Percentiles rank a stretch among this genome's conserved stretches.
phyloP scores from a whole-genome alignment of 306 rosid genomes.

The Glycine soja region DNA sequence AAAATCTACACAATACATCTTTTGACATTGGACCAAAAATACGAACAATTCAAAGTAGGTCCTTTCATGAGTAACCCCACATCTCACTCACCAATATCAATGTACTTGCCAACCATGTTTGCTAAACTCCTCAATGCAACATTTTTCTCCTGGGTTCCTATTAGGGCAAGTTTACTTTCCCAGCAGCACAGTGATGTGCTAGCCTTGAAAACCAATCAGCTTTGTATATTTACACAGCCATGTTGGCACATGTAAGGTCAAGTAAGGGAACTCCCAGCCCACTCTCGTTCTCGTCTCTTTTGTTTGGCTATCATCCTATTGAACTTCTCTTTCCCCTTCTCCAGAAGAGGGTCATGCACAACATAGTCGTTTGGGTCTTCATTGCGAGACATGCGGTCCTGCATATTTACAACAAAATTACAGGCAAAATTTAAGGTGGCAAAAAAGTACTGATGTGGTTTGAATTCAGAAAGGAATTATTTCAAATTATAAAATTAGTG shows the following conservation, averaged over 20 bases:
- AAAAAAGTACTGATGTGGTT: not conserved
- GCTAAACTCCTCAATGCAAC: slow-evolving; percentile 8
- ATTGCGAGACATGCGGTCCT: slow-evolving; percentile 91
- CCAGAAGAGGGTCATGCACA: slow-evolving; percentile 91
- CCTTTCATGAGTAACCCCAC: slow-evolving; percentile 17
- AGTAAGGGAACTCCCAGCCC: slow-evolving; percentile 66
- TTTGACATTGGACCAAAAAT: too few species aligned
- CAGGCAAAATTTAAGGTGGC: not conserved
- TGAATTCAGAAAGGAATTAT: not conserved
- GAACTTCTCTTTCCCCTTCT: slow-evolving; percentile 94
- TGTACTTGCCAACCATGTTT: slow-evolving; percentile 24
- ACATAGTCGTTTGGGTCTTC: slow-evolving; percentile 87
- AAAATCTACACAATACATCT: too few species aligned
- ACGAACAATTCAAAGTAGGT: not conserved
- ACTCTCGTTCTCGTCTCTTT: slow-evolving; percentile 63
- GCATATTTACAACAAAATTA: slow-evolving; percentile 36
- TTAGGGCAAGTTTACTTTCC: too few species aligned
- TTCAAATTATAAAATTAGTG: slow-evolving; percentile 21
- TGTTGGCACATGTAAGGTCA: slow-evolving; percentile 41
- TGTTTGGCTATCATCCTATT: slow-evolving; percentile 92
- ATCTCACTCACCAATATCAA: slow-evolving; percentile 16
- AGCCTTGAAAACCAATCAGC: slow-evolving; percentile 22
- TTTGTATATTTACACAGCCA: slow-evolving; percentile 33
- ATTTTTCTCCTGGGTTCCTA: not conserved
- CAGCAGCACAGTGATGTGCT: not conserved